Evolutionary conservation across 371 early-diverging fungal species (phyloP), one percentile per base, ranked within the genome.

Genomic region (Saksenaea oblongispora): DNA sequence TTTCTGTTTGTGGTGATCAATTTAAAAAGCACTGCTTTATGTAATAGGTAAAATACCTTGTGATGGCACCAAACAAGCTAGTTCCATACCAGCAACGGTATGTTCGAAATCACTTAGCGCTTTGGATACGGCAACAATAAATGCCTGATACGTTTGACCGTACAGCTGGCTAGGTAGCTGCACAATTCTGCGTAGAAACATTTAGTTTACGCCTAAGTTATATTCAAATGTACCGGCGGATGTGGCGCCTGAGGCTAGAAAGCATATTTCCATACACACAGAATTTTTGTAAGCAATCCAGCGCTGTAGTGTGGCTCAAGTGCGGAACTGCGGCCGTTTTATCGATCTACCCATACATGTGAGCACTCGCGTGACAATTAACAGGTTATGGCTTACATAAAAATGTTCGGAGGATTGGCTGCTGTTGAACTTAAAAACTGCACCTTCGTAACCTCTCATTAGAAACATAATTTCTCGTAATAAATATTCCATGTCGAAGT

Each of bases 71-170:
- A 39, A 35, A 56, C 62, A 56, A 22, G 60, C 54, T 0, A 47
- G 9, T 61, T 80, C 75, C 14, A 69, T 24, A 13, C 39, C 58
- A 24, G 73, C 58, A 1, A 76, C n/a, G 14, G n/a, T 36, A 11
- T 56, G 42, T 44, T 77, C 72, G n/a, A 80, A 75, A n/a, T 69
- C 61, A 1, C 54, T 35, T 0, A 80, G 27, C 8, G 65, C 51
- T n/a, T 51, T 62, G 13, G 58, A 37, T 7, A 80, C 41, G 24
- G 61, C 58, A 11, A 65, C 58, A 5, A 74, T 70, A 67, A 77
- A 77, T 5, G 80, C 80, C 56, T 75, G 72, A 11, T 63, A 68
- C 1, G 77, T 80, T 54, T 77, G 73, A 17, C 80, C 80, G 58
- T 69, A 73, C 1, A 36, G 27, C 8, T 34, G n/a, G 27, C 57